Conservation (phyloP, 495 filamentous ascomycete genomes). For the Pyronema domesticum region DNA sequence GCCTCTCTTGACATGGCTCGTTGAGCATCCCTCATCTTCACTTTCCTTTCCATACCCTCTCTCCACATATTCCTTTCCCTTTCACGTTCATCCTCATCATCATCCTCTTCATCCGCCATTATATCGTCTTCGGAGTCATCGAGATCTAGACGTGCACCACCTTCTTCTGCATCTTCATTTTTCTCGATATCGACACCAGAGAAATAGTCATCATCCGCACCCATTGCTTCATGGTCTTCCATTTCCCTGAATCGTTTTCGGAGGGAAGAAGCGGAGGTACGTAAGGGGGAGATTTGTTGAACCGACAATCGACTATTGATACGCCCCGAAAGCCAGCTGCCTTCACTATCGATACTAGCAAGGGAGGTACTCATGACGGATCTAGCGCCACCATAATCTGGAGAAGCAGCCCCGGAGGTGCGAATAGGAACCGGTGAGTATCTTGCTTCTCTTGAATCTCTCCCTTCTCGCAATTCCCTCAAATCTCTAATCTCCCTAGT, state of each 20-base stretch:
- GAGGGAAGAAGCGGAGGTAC: constrained; percentile 21
- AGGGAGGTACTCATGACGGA: constrained; percentile 23
- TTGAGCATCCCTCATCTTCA: not conserved
- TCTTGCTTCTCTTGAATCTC: constrained; percentile 15
- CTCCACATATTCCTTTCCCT: constrained; percentile 21
- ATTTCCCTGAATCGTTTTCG: constrained; percentile 22
- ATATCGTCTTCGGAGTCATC: constrained; percentile 17
- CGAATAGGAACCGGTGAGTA: constrained; percentile 19
- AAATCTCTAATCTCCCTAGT: no score
- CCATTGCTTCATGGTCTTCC: constrained; percentile 15
- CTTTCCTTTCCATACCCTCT: constrained; percentile 18
- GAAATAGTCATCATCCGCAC: constrained; percentile 22
- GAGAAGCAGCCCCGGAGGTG: constrained; percentile 19
- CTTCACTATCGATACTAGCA: constrained; percentile 24
- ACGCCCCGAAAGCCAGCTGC: constrained; percentile 22
- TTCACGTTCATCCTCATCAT: constrained; percentile 14
- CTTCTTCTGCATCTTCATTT: constrained; percentile 12
- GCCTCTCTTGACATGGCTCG: constrained; percentile 8
- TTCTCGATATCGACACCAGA: constrained; percentile 14
- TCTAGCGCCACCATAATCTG: constrained; percentile 12
- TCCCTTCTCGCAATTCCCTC: not conserved
- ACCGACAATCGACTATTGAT: constrained; percentile 14
- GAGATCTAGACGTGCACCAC: constrained; percentile 15
- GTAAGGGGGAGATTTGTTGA: constrained; percentile 18
- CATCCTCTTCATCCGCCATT: constrained; percentile 10